Evolutionary conservation across 768 basidiomycete species (phyloP), one percentile per base, ranked within the genome.

Genomic region (Lanmaoa pseudosensibilis): DNA sequence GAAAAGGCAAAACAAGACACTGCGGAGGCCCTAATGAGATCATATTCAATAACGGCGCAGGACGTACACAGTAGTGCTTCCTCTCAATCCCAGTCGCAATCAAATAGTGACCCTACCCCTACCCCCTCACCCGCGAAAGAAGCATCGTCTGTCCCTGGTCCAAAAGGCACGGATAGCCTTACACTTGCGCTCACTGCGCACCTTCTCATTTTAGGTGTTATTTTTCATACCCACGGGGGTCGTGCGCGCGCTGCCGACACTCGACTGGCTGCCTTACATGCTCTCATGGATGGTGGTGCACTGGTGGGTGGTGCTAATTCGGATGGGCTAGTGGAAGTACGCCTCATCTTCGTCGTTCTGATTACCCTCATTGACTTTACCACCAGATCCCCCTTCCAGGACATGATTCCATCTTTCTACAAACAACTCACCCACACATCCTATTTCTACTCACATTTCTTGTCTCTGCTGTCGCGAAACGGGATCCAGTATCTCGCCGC

Each of bases 401-500:
- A 5, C 70, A 77, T 4, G 75, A 76, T 15, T 76, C 85, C 3
- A 71, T 90, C 0, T 69, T 74, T 44, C 64, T 90, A 6, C 82
- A 82, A 40, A 78, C 79, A 3, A 90, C 88, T 8, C 88, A 90
- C 61, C 88, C 90, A 0, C 80, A 85, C 5, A 69, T 86, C 2
- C 62, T 91, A 0, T 86, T 83, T 59, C 68, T 82, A 13, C 75
- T 91, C 5, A 84, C 83, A 0, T 91, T 86, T 66, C 80, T 91
- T 5, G 73, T 90, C 39, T 87, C 83, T 60, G 79, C 81, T 5
- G 74, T 82, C 1, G 81, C 86, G 0, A 89, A 90, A 62, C 81
- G 87, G 15, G 89, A 92, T 63, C 80, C 85, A 0, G 82, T 87
- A 0, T 91, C 89, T 39, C 78, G 87, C 25, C 86, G 83, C 51